Evolutionary conservation across 352 stramenopile species (phyloP).

Genomic region (Pythium biforme): DNA sequence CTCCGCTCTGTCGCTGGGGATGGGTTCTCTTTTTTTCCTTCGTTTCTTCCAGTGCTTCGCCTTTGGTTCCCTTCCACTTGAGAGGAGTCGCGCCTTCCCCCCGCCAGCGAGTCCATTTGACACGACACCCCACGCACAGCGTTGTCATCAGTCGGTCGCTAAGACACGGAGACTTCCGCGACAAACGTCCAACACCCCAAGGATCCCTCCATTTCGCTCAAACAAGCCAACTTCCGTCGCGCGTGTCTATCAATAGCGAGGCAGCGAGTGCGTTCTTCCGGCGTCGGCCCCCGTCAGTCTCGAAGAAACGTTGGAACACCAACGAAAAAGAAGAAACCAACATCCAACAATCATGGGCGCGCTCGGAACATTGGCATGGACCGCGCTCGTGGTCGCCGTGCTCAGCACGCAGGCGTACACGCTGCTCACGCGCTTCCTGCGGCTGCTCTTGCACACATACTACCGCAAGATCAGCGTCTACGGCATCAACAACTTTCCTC

Average conservation of each 20-base stretch:
- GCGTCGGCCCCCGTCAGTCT: background rate
- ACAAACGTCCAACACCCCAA: no score
- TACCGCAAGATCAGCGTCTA: conserved; percentile 79
- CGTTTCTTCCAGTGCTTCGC: background rate
- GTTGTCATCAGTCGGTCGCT: conserved; percentile 4
- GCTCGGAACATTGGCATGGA: conserved; percentile 30
- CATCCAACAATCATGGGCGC: background rate
- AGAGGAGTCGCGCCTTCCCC: background rate
- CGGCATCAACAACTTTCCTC: conserved; percentile 76
- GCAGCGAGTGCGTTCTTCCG: background rate
- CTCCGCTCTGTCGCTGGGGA: conserved; percentile 5
- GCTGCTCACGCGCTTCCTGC: conserved; percentile 64
- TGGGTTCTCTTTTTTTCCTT: conserved; percentile 20
- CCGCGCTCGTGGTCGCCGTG: conserved; percentile 45
- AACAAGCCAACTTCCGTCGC: no score
- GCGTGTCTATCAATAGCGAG: background rate
- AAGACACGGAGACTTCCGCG: background rate
- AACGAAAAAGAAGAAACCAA: background rate
- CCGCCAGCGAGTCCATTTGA: background rate
- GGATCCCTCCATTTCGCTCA: no score
- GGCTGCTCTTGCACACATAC: conserved; percentile 69
- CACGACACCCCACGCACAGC: background rate
- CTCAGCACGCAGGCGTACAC: conserved; percentile 54
- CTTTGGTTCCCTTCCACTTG: background rate
- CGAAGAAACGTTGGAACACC: background rate